Evolutionary conservation across 2,329 filamentous ascomycete genomes (phyloP).

Genomic region (Fusarium xylarioides): DNA sequence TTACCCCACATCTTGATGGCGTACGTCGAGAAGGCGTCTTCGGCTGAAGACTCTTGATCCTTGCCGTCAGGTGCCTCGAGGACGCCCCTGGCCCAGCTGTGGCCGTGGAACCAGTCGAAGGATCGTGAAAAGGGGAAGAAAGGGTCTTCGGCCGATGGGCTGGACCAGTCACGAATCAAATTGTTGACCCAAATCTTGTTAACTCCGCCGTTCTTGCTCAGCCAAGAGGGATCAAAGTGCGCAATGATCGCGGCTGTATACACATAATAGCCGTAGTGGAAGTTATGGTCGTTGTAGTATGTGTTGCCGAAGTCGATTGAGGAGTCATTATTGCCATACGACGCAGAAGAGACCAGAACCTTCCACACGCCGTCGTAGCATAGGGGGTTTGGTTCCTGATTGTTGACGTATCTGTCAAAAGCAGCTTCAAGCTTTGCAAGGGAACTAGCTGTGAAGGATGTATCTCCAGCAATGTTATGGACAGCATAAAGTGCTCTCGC

Average conservation of each 20-base stretch:
- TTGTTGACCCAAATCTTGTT: neutral
- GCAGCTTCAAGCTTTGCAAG: neutral
- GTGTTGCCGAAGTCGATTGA: neutral
- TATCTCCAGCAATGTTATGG: neutral
- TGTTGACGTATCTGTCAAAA: neutral
- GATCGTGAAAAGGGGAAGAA: neutral
- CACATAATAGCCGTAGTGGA: neutral
- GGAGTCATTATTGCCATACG: neutral
- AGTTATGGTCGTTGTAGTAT: neutral
- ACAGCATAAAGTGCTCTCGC: neutral
- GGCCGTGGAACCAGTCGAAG: neutral
- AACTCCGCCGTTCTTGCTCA: neutral
- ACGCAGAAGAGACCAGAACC: neutral
- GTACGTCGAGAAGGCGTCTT: neutral
- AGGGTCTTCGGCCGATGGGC: neutral
- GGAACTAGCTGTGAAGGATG: rapidly evolving
- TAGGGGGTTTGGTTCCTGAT: neutral
- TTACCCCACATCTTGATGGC: neutral
- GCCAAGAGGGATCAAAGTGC: neutral
- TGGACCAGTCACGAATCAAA: neutral
- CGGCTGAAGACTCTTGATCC: neutral
- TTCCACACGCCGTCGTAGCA: neutral
- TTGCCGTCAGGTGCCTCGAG: neutral
- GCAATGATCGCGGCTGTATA: neutral
- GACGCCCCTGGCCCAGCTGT: neutral